Percentiles rank a stretch among this genome's conserved stretches.
Conservation (phyloP, 164 flowering plant species). For the Annona cherimola region DNA sequence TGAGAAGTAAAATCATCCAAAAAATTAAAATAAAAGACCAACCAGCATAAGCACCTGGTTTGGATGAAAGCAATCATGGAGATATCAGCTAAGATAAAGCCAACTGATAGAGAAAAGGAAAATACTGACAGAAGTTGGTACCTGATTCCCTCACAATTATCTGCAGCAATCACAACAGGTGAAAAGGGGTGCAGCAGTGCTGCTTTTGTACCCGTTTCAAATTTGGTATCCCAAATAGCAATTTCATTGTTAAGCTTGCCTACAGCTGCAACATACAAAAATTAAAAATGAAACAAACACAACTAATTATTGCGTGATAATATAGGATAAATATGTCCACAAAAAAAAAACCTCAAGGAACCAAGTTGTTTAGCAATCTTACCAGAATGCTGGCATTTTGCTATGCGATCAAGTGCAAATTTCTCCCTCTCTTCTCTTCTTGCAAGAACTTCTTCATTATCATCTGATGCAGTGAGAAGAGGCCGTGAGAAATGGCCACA, state of each 20-base stretch:
- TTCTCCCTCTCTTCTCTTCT: slow-evolving; percentile 78
- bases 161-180: slow-evolving; percentile 88
- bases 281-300: background rate
- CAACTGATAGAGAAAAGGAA: background rate
- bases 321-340: too few species aligned
- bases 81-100: background rate
- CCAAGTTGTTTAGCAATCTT: slow-evolving; percentile 14
- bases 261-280: slow-evolving; percentile 45
- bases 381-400: slow-evolving; percentile 87
- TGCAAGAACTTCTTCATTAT: slow-evolving; percentile 60
- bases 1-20: background rate
- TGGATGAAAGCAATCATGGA: background rate
- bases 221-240: slow-evolving; percentile 86
- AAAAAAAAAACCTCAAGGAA: background rate
- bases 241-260: slow-evolving; percentile 63
- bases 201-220: slow-evolving; percentile 73
- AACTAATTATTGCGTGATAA: too few species aligned
- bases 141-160: slow-evolving; percentile 86
- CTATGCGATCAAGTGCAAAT: slow-evolving; percentile 69
- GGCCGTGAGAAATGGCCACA: slow-evolving; percentile 96
- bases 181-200: slow-evolving; percentile 79
- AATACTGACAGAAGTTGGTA: slow-evolving; percentile 14
- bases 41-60: background rate
- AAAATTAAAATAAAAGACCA: too few species aligned
- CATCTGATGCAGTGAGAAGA: slow-evolving; percentile 72